These are phyloP conservation scores for Penicillium sp. DNA, from an alignment of 2,329 filamentous ascomycete genomes.

Conservation along the genomic window DNA sequence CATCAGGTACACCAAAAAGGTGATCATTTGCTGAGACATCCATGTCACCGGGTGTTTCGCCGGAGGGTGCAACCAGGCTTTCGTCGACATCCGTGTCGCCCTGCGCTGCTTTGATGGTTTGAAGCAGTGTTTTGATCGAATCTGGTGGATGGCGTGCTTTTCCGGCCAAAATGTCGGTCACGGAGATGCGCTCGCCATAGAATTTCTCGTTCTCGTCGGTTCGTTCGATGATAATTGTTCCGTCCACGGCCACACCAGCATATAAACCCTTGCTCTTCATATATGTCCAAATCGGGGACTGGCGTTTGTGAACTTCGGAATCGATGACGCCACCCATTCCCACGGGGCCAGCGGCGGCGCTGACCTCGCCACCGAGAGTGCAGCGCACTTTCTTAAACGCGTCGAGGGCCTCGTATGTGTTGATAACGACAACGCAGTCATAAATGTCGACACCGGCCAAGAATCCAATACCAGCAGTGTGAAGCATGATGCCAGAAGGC, in stretches of 20 bases:
- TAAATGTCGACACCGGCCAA: slow-evolving; percentile 93
- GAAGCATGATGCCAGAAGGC: slow-evolving; percentile 86
- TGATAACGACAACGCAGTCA: slow-evolving; percentile 92
- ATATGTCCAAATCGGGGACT: slow-evolving; percentile 79
- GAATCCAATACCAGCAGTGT: slow-evolving; percentile 88
- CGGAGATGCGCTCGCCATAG: slow-evolving; percentile 71
- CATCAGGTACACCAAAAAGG: slow-evolving; percentile 77
- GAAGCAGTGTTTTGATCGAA: slow-evolving; percentile 68
- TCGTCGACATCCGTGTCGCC: slow-evolving; percentile 78
- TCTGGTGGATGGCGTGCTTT: slow-evolving; percentile 64
- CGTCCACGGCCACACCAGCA: slow-evolving; percentile 84
- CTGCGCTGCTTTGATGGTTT: slow-evolving; percentile 87
- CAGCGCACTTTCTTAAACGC: slow-evolving; percentile 80
- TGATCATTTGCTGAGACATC: slow-evolving; percentile 53
- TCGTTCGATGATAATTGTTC: slow-evolving; percentile 83
- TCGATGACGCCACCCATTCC: slow-evolving; percentile 76
- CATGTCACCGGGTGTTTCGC: slow-evolving; percentile 78
- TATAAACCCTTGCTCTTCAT: slow-evolving; percentile 90
- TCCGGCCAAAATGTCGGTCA: slow-evolving; percentile 67
- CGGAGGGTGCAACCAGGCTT: slow-evolving; percentile 67
- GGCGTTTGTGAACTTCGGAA: slow-evolving; percentile 69
- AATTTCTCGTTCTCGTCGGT: slow-evolving; percentile 88
- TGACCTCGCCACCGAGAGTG: slow-evolving; percentile 81
- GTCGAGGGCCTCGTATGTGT: slow-evolving; percentile 81
- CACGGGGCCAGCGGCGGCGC: slow-evolving; percentile 77